Conservation (phyloP, 2,329 filamentous ascomycete species). For the Fusarium sp. region DNA sequence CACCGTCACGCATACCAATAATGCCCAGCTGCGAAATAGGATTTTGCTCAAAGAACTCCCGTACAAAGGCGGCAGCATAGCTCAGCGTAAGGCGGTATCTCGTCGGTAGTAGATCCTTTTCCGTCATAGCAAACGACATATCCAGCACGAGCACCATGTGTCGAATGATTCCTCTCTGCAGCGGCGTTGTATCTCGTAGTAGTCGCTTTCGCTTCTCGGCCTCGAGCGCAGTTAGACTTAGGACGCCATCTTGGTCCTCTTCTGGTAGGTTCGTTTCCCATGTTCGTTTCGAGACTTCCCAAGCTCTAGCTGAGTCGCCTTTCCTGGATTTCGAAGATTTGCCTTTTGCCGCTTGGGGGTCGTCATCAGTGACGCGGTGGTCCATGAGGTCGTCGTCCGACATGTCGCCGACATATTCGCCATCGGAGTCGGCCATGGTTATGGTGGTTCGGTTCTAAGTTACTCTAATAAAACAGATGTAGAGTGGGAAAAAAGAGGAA, state of each 20-base stretch:
- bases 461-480: neutral
- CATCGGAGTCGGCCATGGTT: slow-evolving; percentile 78
- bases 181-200: slow-evolving; percentile 90
- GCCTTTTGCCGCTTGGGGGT: slow-evolving; percentile 48
- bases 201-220: slow-evolving; percentile 84
- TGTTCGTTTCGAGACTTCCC: slow-evolving; percentile 75
- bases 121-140: slow-evolving; percentile 91
- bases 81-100: slow-evolving; percentile 85
- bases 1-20: slow-evolving; percentile 91
- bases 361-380: slow-evolving; percentile 59
- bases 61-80: slow-evolving; percentile 88
- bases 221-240: slow-evolving; percentile 82
- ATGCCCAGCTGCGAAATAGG: slow-evolving; percentile 96
- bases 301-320: slow-evolving; percentile 65
- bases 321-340: slow-evolving; percentile 50
- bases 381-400: slow-evolving; percentile 74
- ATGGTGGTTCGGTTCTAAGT: neutral
- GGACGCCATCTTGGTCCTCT: slow-evolving; percentile 82
- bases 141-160: slow-evolving; percentile 92
- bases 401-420: slow-evolving; percentile 73
- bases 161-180: slow-evolving; percentile 97
- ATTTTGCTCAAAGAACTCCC: slow-evolving; percentile 98
- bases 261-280: slow-evolving; percentile 76
- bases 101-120: slow-evolving; percentile 93
- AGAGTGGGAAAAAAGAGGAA: neutral